Base-by-base conservation (phyloP, 2,329 filamentous ascomycete genomes). In the Beauveria medogensis region DNA sequence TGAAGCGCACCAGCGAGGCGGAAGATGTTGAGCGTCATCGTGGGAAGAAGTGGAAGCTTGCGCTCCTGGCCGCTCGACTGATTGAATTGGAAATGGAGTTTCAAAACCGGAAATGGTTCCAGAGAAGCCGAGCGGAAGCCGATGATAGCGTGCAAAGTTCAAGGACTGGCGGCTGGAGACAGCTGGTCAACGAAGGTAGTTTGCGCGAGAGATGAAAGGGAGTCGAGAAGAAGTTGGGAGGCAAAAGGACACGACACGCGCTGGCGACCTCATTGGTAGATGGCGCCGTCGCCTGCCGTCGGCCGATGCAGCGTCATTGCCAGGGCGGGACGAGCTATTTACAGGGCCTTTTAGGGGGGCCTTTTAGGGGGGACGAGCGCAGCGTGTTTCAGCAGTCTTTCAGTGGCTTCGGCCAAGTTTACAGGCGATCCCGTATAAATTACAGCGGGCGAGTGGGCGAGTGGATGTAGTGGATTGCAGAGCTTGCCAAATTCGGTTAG, bases 21-120 rank as follows among this genome's bases (percentile, higher is more conserved):
- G 71, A 86, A 86, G 64, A 84, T 55, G 74, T 85, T 86, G 68
- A 85, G 74, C 72, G 73, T 67, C 79, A 81, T 83, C 66, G 66
- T 67, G 34, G 62, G 57, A 43, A 40, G 59, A 41, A 22, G 24
- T 54, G 59, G 48, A 48, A 57, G 55, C 55, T 50, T 50, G 52
- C 41, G 47, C 53, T 57, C 16, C 52, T 53, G 18, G 56, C 47
- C 22, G 54, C 58, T 54, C 24, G 41, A 34, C 8, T 50, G 6
- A 22, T 43, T 34, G 26, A 46, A 37, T 22, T 8, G 34, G 14
- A 37, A 28, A 55, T 55, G 37, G 16, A 48, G 14, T 14, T 18
- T 37, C 12, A 47, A 47, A 47, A 47, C 8, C 30, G 55, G 6
- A 22, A 46, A 16, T 37, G 37, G 58, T 47, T 18, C 47, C 28